A percentile compares a stretch with the other conserved stretches of the same genome.
phyloP scores from a whole-genome alignment of 1,284 basidiomycete species.

The Trametes polyzona region DNA sequence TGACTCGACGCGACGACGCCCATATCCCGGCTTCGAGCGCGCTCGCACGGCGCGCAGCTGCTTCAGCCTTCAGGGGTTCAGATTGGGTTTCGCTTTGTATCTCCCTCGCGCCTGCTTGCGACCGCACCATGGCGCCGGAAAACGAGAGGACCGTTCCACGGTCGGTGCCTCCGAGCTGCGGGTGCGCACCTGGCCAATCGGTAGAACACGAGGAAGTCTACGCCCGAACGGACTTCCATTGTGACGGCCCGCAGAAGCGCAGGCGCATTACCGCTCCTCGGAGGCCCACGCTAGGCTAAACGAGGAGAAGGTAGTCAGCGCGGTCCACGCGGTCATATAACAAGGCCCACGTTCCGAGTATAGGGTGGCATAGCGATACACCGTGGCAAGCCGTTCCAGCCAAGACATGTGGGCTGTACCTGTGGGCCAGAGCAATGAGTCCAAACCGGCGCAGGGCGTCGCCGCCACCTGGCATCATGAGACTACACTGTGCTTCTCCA shows the following conservation, averaged over 20 bases:
- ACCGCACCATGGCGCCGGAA: slow-evolving; percentile 7
- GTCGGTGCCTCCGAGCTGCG: slow-evolving; percentile 14
- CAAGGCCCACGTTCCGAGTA: neutral
- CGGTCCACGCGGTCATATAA: slow-evolving; percentile 2
- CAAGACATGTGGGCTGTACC: neutral
- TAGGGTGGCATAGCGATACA: neutral
- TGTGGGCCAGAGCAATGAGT: neutral
- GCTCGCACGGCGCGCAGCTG: too few species aligned
- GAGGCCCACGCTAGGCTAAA: slow-evolving; percentile 4
- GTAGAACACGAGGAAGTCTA: slow-evolving; percentile 11
- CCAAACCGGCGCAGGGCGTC: slow-evolving; percentile 13
- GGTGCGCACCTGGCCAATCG: slow-evolving; percentile 16
- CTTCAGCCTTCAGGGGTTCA: slow-evolving; percentile 10
- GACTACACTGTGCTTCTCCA: slow-evolving; percentile 13
- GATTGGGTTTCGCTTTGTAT: slow-evolving; percentile 17
- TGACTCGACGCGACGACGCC: too few species aligned
- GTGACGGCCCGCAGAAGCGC: slow-evolving; percentile 5
- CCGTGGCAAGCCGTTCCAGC: slow-evolving; percentile 1
- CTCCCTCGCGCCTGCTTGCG: slow-evolving; percentile 7
- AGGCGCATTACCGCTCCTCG: slow-evolving; percentile 4
- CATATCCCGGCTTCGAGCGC: too few species aligned
- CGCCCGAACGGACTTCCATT: slow-evolving; percentile 9
- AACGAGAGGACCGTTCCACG: slow-evolving; percentile 8
- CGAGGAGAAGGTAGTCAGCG: neutral
- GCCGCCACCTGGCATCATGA: slow-evolving; percentile 18